Evolutionary conservation across 2,329 filamentous ascomycete species (phyloP).

Genomic region (Fusarium equiseti): DNA sequence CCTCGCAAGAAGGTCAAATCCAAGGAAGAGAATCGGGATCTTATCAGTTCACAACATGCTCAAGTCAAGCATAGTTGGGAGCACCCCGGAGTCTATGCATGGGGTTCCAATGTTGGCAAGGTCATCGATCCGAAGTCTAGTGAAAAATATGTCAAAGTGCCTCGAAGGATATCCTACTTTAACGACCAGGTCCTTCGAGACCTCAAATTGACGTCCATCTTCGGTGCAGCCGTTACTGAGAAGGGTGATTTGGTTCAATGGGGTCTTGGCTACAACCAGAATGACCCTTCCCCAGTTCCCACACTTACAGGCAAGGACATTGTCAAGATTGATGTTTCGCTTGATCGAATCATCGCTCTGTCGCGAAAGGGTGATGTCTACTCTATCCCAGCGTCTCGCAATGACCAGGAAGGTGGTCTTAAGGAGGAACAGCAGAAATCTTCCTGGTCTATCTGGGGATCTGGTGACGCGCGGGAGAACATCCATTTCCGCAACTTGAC

Average conservation of each 20-base stretch:
- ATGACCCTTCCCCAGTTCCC: slow-evolving; percentile 70
- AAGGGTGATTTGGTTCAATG: slow-evolving; percentile 92
- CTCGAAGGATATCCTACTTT: slow-evolving; percentile 83
- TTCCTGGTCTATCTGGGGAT: slow-evolving; percentile 79
- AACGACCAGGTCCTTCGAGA: slow-evolving; percentile 87
- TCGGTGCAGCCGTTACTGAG: slow-evolving; percentile 89
- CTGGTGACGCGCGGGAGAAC: slow-evolving; percentile 47
- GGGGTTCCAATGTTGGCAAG: slow-evolving; percentile 87
- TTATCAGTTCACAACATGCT: slow-evolving; percentile 86
- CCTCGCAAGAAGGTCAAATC: slow-evolving; percentile 67
- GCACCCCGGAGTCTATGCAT: slow-evolving; percentile 90
- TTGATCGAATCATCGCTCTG: slow-evolving; percentile 85
- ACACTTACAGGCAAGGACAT: slow-evolving; percentile 88
- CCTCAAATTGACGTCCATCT: slow-evolving; percentile 83
- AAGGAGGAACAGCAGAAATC: slow-evolving; percentile 69
- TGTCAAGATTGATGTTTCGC: slow-evolving; percentile 79
- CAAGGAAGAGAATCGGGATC: slow-evolving; percentile 78
- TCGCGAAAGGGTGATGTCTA: slow-evolving; percentile 82
- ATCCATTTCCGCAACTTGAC: slow-evolving; percentile 81
- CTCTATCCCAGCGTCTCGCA: slow-evolving; percentile 81
- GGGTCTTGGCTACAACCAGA: slow-evolving; percentile 80
- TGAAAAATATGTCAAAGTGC: slow-evolving; percentile 82
- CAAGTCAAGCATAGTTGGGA: slow-evolving; percentile 87
- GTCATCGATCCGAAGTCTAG: slow-evolving; percentile 88
- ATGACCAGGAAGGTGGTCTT: slow-evolving; percentile 74